These are phyloP conservation scores for Cladophialophora exuberans DNA, from an alignment of 2,329 filamentous ascomycete species.

Conservation along the genomic window DNA sequence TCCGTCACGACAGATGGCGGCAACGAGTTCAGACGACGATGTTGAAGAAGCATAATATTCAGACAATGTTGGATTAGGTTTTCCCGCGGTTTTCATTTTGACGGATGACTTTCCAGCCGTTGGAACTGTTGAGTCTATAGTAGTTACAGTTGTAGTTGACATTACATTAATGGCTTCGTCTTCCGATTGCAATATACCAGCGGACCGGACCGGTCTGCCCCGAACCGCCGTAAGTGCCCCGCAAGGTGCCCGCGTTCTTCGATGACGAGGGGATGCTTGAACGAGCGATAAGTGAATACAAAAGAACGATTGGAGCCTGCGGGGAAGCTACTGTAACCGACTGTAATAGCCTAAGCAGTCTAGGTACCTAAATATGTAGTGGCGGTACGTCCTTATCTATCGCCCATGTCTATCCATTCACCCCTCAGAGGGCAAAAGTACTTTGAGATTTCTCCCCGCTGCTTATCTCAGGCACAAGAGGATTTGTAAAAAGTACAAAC, in stretches of 20 bases:
- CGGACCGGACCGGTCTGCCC: background rate
- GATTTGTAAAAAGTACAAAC: background rate
- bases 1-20: background rate
- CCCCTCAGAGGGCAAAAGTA: background rate
- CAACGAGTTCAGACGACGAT: slow-evolving; percentile 1
- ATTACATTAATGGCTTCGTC: background rate
- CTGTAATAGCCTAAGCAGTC: background rate
- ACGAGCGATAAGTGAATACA: background rate
- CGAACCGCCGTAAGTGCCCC: background rate
- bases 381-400: background rate
- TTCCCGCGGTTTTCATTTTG: background rate
- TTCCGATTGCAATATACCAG: background rate
- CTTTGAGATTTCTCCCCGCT: background rate
- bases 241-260: background rate
- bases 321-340: background rate
- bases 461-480: background rate
- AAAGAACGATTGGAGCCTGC: background rate
- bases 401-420: background rate
- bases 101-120: background rate
- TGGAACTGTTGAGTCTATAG: background rate
- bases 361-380: background rate
- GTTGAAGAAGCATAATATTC: slow-evolving; percentile 1
- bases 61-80: background rate
- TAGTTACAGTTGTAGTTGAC: background rate
- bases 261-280: background rate